Conservation (phyloP, 2,329 filamentous ascomycete species). For the Fusarium illudens region DNA sequence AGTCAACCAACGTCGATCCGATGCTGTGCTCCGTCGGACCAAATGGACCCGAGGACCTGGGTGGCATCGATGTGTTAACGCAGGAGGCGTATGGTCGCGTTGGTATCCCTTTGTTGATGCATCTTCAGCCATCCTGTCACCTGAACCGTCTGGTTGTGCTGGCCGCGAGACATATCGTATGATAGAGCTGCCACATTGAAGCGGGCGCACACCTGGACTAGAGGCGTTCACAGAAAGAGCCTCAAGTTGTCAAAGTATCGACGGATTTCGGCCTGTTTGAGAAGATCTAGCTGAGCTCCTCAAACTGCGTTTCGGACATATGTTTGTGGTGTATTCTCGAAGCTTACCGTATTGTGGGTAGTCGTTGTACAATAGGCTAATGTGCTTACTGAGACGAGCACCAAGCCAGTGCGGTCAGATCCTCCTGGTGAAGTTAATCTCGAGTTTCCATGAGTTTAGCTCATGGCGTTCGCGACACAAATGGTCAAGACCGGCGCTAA, state of each 20-base stretch:
- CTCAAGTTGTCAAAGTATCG: neutral
- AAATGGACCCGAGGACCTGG: conserved; percentile 2
- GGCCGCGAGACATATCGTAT: neutral
- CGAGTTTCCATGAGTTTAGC: conserved; percentile 27
- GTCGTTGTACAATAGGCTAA: neutral
- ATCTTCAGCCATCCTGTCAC: neutral
- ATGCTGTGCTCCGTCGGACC: neutral
- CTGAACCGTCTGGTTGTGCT: neutral
- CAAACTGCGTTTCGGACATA: neutral
- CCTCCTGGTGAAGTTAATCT: conserved; percentile 20
- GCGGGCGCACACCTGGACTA: neutral
- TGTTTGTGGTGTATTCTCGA: neutral
- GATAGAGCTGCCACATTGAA: conserved; percentile 9
- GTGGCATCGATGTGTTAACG: neutral
- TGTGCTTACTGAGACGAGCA: neutral
- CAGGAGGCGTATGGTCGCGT: neutral
- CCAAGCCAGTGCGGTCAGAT: conserved; percentile 19
- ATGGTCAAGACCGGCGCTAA: conserved; percentile 13
- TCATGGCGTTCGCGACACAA: conserved; percentile 8
- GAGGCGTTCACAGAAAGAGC: neutral
- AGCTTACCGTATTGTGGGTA: neutral
- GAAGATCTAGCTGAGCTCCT: neutral
- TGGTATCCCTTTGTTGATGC: neutral
- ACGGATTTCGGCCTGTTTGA: neutral
- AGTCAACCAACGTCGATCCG: neutral